phyloP scores from a whole-genome alignment of 495 filamentous ascomycete genomes.

The Tetracladium marchalianum region DNA sequence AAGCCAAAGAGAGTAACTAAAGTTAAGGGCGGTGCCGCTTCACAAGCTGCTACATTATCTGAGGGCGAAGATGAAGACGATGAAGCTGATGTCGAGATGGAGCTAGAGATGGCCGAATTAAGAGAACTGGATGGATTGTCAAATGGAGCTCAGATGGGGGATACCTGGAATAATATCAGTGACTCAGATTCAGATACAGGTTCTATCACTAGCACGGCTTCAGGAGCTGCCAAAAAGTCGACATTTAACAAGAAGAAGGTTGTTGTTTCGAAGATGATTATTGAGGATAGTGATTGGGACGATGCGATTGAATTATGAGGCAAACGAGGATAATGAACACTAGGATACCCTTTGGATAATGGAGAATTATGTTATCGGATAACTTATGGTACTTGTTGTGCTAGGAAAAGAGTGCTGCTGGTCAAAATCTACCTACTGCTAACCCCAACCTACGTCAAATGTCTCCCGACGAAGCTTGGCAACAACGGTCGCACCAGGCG shows the following conservation, averaged over 20 bases:
- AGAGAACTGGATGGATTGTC: conserved; percentile 10
- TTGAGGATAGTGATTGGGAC: conserved; percentile 56
- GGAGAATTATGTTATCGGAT: too few species aligned
- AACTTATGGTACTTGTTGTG: too few species aligned
- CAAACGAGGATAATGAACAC: too few species aligned
- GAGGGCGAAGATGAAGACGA: conserved; percentile 15
- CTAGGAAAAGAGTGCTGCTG: too few species aligned
- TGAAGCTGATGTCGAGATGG: conserved; percentile 9
- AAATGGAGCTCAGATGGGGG: conserved; percentile 19
- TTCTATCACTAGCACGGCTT: conserved; percentile 22
- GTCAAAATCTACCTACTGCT: too few species aligned
- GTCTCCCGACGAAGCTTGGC: too few species aligned
- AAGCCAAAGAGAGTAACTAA: conserved; percentile 30
- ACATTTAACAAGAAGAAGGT: conserved; percentile 13
- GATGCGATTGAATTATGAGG: conserved; percentile 18
- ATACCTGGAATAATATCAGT: conserved; percentile 11
- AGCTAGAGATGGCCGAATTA: conserved; percentile 15
- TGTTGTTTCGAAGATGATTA: conserved; percentile 29
- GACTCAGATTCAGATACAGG: conserved; percentile 24
- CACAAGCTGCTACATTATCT: conserved; percentile 8
- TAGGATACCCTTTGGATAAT: too few species aligned
- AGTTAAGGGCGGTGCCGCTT: neutral
- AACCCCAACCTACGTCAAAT: too few species aligned
- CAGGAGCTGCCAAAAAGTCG: conserved; percentile 24
- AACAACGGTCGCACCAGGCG: too few species aligned